Percentiles rank a stretch among this genome's conserved stretches.
Evolutionary conservation across 345 rosid species (phyloP).

Genomic region (Gossypium sturtianum): DNA sequence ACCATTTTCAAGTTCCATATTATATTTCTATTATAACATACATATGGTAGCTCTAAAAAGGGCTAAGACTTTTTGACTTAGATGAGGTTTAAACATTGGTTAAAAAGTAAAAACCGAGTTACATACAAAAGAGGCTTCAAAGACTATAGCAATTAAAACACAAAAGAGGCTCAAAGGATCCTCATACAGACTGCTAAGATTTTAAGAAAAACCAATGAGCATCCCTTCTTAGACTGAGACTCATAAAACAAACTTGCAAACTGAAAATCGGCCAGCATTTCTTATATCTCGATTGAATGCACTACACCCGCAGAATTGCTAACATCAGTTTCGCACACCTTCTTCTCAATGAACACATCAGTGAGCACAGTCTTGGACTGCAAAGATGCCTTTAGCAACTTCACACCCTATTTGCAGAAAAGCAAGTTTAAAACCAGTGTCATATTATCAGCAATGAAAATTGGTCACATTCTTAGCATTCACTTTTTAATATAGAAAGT

Average conservation of each 20-base stretch:
- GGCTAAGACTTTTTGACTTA: too few species aligned
- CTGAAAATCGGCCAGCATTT: neutral
- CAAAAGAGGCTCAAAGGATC: too few species aligned
- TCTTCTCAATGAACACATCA: neutral
- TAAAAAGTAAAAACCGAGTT: too few species aligned
- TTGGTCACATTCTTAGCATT: neutral
- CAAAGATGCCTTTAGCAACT: constrained; percentile 3
- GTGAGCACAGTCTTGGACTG: constrained; percentile 1
- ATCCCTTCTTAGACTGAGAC: neutral
- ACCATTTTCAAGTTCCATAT: too few species aligned
- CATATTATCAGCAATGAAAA: neutral
- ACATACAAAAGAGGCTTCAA: too few species aligned
- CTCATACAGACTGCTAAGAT: too few species aligned
- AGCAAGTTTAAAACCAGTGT: neutral
- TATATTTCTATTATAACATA: too few species aligned
- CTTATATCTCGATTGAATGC: neutral
- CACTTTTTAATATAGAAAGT: neutral
- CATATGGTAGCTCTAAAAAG: too few species aligned
- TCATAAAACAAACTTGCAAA: neutral
- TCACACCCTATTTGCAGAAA: neutral
- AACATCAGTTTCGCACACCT: neutral
- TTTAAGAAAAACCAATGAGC: neutral
- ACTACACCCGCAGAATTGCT: neutral
- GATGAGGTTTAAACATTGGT: too few species aligned
- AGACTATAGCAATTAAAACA: too few species aligned